phyloP scores from a whole-genome alignment of 2,329 filamentous ascomycete genomes.

The Talaromyces rugulosus region DNA sequence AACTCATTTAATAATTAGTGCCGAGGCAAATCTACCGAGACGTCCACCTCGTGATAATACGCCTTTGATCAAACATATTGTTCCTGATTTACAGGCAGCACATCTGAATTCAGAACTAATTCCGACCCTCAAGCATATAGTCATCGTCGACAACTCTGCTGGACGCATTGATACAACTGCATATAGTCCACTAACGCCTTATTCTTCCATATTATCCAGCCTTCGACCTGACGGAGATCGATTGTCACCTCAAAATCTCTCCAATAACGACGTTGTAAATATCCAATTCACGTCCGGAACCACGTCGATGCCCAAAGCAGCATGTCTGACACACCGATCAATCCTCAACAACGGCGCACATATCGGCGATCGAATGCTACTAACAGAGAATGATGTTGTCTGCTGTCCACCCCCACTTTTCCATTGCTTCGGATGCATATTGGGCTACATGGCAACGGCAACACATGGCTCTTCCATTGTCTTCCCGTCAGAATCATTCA shows the following conservation, averaged over 20 bases:
- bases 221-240: constrained; percentile 36
- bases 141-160: constrained; percentile 73
- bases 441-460: constrained; percentile 95
- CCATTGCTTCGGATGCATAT: constrained; percentile 79
- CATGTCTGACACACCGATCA: constrained; percentile 77
- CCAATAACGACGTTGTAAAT: constrained; percentile 74
- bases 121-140: constrained; percentile 65
- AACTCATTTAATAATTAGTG: constrained; percentile 74
- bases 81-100: constrained; percentile 42
- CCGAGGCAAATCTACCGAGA: constrained; percentile 76
- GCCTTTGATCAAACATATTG: constrained; percentile 52
- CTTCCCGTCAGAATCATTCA: constrained; percentile 82
- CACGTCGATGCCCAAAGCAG: constrained; percentile 84
- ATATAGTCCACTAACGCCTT: constrained; percentile 44
- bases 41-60: constrained; percentile 59
- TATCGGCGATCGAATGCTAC: constrained; percentile 79
- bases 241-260: constrained; percentile 43
- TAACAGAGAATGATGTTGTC: constrained; percentile 67
- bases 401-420: constrained; percentile 58
- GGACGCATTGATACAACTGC: constrained; percentile 47
- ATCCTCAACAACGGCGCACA: constrained; percentile 89
- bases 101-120: constrained; percentile 54
- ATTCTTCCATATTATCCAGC: constrained; percentile 41
- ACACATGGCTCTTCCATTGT: constrained; percentile 77
- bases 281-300: constrained; percentile 98